Conservation (phyloP, 2,329 filamentous ascomycete genomes). For the Macrophomina pseudophaseolina region DNA sequence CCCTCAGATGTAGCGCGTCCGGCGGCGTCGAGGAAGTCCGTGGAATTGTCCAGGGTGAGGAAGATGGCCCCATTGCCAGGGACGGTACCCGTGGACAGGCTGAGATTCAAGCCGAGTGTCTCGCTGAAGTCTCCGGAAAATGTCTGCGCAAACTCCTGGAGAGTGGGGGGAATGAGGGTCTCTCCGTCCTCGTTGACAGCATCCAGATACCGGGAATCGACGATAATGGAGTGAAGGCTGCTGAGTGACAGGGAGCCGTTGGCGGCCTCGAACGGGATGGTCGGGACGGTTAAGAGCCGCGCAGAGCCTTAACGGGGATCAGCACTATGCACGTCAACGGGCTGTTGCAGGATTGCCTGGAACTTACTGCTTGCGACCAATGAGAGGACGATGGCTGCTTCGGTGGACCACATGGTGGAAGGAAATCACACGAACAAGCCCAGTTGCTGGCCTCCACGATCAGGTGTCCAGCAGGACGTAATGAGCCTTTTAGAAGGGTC, state of each 20-base stretch:
- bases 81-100: not conserved
- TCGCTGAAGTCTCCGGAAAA: conserved; percentile 49
- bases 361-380: conserved; percentile 7
- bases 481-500: not conserved
- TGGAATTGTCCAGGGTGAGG: conserved; percentile 52
- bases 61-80: conserved; percentile 43
- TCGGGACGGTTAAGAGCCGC: conserved; percentile 29
- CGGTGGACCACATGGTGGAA: conserved; percentile 3
- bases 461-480: not conserved
- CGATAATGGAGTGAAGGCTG: conserved; percentile 43
- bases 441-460: not conserved
- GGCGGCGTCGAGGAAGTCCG: conserved; percentile 51
- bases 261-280: conserved; percentile 26
- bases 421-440: too few species aligned
- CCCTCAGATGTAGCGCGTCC: conserved; percentile 52
- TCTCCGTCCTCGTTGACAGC: conserved; percentile 50
- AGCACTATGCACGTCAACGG: not conserved
- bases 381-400: not conserved
- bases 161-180: conserved; percentile 55
- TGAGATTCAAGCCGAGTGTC: conserved; percentile 19
- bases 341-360: not conserved
- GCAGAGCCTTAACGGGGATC: conserved; percentile 11
- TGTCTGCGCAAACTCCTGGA: conserved; percentile 54
- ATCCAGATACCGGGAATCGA: conserved; percentile 51
- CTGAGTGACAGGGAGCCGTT: conserved; percentile 27